Percentiles rank a stretch among this genome's conserved stretches.
Evolutionary conservation across 2,329 filamentous ascomycete genomes (phyloP).

Genomic region (Diaporthe ampelina): DNA sequence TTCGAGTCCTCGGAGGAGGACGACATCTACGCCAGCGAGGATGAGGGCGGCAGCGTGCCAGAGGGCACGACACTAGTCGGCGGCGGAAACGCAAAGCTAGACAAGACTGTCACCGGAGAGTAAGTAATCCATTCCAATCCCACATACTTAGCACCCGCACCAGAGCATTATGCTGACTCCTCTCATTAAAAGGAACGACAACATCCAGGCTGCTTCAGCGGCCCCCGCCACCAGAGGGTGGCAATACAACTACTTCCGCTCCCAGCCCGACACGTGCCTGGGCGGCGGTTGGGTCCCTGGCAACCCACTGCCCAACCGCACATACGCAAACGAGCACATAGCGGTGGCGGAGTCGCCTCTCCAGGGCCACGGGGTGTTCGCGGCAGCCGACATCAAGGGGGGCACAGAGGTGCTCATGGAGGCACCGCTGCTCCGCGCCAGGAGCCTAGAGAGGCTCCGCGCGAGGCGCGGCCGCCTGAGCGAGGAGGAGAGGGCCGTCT

Average conservation of each 20-base stretch:
- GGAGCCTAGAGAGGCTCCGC: conserved; percentile 48
- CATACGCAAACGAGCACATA: conserved; percentile 58
- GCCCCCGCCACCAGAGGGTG: conserved; percentile 11
- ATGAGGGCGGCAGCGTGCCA: background rate
- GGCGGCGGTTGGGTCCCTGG: background rate
- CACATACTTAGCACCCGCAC: no score
- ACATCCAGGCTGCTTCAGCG: background rate
- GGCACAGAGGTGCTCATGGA: conserved; percentile 62
- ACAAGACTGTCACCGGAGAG: background rate
- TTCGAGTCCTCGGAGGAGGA: conserved; percentile 18
- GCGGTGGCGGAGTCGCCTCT: conserved; percentile 56
- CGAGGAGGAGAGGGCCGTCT: conserved; percentile 49
- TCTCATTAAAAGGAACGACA: background rate
- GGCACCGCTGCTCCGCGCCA: conserved; percentile 55
- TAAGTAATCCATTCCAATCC: background rate
- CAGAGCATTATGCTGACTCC: background rate
- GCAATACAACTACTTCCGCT: background rate
- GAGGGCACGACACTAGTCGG: background rate
- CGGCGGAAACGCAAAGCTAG: background rate
- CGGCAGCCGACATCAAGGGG: conserved; percentile 52
- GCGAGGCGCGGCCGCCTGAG: conserved; percentile 54
- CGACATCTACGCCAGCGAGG: background rate
- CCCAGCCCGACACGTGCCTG: conserved; percentile 35
- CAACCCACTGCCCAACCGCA: conserved; percentile 30
- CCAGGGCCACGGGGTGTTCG: conserved; percentile 64